phyloP scores from a whole-genome alignment of 1,284 basidiomycete genomes.

The Anthracocystis walkeri region DNA sequence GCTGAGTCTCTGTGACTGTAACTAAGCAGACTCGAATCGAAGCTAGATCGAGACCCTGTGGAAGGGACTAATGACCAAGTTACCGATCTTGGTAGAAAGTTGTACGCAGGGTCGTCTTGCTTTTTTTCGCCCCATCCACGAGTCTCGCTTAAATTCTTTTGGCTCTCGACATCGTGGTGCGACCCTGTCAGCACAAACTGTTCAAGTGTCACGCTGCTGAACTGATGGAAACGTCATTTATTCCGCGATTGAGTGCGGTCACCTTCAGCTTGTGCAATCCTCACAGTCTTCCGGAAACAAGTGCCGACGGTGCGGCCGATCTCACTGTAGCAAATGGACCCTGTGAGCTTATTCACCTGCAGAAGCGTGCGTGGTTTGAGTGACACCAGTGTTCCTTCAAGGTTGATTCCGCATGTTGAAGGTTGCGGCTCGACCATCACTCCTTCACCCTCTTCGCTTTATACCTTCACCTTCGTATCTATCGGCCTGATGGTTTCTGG shows the following conservation, averaged over 20 bases:
- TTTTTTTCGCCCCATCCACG: conserved; percentile 3
- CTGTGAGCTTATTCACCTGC: background rate
- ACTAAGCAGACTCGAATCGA: too few relatives aligned
- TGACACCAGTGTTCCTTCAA: background rate
- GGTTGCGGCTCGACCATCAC: background rate
- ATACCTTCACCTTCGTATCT: background rate
- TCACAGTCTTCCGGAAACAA: background rate
- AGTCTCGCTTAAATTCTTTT: conserved; percentile 8
- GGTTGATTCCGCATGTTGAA: background rate
- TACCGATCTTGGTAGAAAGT: too few relatives aligned
- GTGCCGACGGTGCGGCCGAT: conserved; percentile 13
- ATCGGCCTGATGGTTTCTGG: background rate
- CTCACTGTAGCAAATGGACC: background rate
- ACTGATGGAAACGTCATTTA: conserved; percentile 24
- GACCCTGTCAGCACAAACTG: conserved; percentile 11
- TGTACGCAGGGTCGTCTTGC: background rate
- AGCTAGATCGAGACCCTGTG: too few relatives aligned
- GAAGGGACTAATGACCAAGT: too few relatives aligned
- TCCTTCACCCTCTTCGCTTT: background rate
- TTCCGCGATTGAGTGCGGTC: conserved; percentile 15
- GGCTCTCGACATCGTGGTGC: background rate
- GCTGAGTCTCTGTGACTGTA: too few relatives aligned
- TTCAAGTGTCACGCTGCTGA: conserved; percentile 1
- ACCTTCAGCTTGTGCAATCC: background rate
- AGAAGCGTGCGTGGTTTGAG: background rate